Evolutionary conservation across 2,329 filamentous ascomycete species (phyloP), one percentile per base, ranked within the genome.

Genomic region (Septoria linicola): DNA sequence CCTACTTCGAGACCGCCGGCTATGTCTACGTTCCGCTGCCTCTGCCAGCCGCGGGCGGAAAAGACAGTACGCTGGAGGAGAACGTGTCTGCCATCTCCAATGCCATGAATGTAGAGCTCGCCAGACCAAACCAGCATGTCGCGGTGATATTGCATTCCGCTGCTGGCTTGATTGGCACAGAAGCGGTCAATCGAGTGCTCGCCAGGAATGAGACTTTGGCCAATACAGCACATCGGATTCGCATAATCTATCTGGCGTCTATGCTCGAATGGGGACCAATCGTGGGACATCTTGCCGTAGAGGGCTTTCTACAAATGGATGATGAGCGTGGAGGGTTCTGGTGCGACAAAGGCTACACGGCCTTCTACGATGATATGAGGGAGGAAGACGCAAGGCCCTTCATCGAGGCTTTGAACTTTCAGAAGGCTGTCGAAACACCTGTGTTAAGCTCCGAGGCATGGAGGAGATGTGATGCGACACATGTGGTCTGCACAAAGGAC

Each of bases 311-410:
- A 8, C 35, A 39, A 8, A n/a, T 43, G 3, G 37, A 51, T 4
- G n/a, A 19, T 8, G 35, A 46, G 10, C 14, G 23, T 14, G 43
- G 43, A 10, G 14, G 8, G 7, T 35, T 51, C 19, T 43, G 45
- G 23, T 43, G 27, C 30, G 32, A 39, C 3, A 32, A 48, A 8
- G 42, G 36, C 25, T 35, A 55, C 13, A 25, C 51, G 19, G 31
- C 41, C 4, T 41, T 55, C 32, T 55, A 37, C 35, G 42, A 51
- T 4, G 52, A 55, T 31, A 55, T 55, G 52, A 40, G 13, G n/a
- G 14, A 25, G 21, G 48, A 48, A 34, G 48, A 48, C 16, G 39
- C 51, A 6, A 23, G 20, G 20, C 52, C 52, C 14, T 54, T 37
- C 25, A 39, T 50, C 13, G 47, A 54, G 11, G 52, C 52, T 2